Conservation (phyloP, 2,329 filamentous ascomycete genomes). For the Leptographium lundbergii region DNA sequence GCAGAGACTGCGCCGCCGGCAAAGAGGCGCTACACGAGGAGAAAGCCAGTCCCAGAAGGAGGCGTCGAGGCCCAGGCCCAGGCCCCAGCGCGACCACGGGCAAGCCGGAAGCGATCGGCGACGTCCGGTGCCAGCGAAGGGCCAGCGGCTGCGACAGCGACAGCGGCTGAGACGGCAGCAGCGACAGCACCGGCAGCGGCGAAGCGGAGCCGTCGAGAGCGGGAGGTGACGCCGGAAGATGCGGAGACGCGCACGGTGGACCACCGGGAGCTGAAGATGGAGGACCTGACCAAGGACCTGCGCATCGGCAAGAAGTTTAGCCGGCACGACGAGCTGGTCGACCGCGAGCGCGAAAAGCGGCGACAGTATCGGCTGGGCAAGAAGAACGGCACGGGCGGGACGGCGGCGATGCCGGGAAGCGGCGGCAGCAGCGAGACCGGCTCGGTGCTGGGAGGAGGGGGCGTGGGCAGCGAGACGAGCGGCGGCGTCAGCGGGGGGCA, state of each 20-base stretch:
- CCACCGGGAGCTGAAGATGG: constrained; percentile 55
- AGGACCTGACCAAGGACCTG: constrained; percentile 56
- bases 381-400: constrained; percentile 13
- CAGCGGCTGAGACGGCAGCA: neutral
- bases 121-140: too few species aligned
- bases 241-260: constrained; percentile 53
- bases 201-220: constrained; percentile 16
- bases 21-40: constrained; percentile 6
- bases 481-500: constrained; percentile 2
- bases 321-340: constrained; percentile 58
- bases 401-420: constrained; percentile 5
- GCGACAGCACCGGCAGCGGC: neutral
- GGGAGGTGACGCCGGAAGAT: constrained; percentile 48
- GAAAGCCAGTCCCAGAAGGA: neutral
- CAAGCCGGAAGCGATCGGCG: too few species aligned
- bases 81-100: too few species aligned
- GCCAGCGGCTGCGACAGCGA: neutral
- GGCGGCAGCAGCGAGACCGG: constrained; percentile 7
- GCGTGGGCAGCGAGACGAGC: constrained; percentile 8
- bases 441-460: constrained; percentile 1
- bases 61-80: too few species aligned
- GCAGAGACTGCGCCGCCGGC: neutral
- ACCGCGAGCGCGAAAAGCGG: constrained; percentile 43
- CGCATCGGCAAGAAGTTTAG: constrained; percentile 64
- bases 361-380: constrained; percentile 19